Conservation (phyloP, 192 early-diverging fungal genomes). For the Gryganskiella cystojenkinii region DNA sequence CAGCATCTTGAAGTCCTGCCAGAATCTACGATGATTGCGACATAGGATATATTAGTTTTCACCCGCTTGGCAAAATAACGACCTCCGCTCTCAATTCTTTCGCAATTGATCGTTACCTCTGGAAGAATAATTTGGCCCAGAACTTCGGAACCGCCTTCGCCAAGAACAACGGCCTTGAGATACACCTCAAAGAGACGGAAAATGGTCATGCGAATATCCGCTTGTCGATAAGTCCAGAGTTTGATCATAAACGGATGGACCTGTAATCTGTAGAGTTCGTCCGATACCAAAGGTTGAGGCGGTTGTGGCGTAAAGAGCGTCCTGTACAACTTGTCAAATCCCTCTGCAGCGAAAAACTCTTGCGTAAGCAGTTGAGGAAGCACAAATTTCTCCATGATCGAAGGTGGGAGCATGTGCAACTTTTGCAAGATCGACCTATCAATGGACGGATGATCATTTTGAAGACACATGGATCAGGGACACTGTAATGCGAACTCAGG, state of each 20-base stretch:
- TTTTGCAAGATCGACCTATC: slow-evolving; percentile 35
- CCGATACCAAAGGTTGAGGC: slow-evolving; percentile 31
- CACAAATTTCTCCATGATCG: slow-evolving; percentile 48
- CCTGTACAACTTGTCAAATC: slow-evolving; percentile 45
- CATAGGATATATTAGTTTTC: background rate
- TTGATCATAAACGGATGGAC: slow-evolving; percentile 51
- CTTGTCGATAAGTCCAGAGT: slow-evolving; percentile 46
- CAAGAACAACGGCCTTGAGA: slow-evolving; percentile 45
- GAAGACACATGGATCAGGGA: background rate
- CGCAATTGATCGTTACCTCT: slow-evolving; percentile 19
- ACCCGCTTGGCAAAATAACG: background rate
- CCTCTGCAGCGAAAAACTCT: slow-evolving; percentile 51
- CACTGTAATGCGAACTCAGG: background rate
- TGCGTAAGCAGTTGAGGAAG: slow-evolving; percentile 50
- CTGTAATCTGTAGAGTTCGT: slow-evolving; percentile 28
- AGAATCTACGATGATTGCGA: slow-evolving; percentile 8
- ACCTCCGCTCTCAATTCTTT: background rate
- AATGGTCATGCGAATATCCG: slow-evolving; percentile 47
- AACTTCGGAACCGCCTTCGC: slow-evolving; percentile 47
- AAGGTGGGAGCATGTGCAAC: slow-evolving; percentile 31
- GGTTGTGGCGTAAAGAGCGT: slow-evolving; percentile 46
- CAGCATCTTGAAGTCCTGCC: slow-evolving; percentile 50
- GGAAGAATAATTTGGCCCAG: slow-evolving; percentile 45
- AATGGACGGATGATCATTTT: background rate
- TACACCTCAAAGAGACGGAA: slow-evolving; percentile 51